phyloP scores from a whole-genome alignment of 345 rosid genomes.

The Eucalyptus polyanthemos region DNA sequence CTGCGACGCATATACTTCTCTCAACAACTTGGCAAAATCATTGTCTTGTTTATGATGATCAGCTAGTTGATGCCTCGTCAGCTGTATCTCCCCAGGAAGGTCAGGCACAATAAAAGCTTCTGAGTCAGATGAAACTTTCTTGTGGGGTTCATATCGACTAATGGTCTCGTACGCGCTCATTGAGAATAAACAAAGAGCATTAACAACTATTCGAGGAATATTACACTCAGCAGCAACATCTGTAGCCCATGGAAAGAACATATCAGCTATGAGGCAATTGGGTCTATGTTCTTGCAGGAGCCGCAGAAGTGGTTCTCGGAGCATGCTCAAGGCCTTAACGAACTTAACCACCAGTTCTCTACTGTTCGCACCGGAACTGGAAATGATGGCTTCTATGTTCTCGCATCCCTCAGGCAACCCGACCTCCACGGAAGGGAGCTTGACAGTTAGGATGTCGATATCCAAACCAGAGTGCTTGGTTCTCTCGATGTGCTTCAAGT shows the following conservation, averaged over 20 bases:
- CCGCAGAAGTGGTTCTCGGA: neutral
- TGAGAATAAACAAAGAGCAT: conserved; percentile 20
- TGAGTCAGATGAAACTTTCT: conserved; percentile 3
- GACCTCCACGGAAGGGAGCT: conserved; percentile 22
- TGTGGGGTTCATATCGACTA: conserved; percentile 7
- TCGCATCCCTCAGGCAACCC: conserved; percentile 43
- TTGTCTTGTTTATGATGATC: neutral
- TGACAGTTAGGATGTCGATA: conserved; percentile 3
- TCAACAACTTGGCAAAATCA: neutral
- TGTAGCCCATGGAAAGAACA: conserved; percentile 19
- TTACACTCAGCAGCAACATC: conserved; percentile 5
- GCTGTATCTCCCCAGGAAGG: conserved; percentile 9
- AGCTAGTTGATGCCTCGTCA: conserved; percentile 32
- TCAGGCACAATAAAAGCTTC: conserved; percentile 15
- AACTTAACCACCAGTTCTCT: neutral
- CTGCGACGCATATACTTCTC: neutral
- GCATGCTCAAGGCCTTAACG: neutral
- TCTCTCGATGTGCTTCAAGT: neutral
- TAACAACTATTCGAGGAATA: conserved; percentile 25
- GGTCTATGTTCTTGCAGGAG: conserved; percentile 2
- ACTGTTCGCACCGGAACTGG: neutral
- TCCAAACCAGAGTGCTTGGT: conserved; percentile 1
- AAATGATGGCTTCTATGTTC: conserved; percentile 11
- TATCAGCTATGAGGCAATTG: conserved; percentile 24
- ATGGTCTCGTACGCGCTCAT: conserved; percentile 2